phyloP scores from a whole-genome alignment of 2,329 filamentous ascomycete genomes.

The Xylaria arbuscula region DNA sequence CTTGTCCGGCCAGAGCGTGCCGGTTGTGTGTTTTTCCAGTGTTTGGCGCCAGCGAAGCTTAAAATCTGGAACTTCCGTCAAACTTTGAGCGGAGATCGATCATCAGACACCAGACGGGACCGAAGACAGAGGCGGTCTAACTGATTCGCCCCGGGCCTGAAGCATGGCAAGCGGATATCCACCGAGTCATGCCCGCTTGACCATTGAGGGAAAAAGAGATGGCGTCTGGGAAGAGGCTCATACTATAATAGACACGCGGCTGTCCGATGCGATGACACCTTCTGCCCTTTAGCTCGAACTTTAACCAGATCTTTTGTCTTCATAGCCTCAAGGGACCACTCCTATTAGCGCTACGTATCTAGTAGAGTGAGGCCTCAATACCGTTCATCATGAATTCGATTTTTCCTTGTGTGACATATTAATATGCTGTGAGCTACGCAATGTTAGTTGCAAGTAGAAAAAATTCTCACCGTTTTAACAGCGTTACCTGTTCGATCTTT shows the following conservation, averaged over 20 bases:
- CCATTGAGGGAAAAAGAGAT: neutral
- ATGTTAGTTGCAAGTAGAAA: neutral
- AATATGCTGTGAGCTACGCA: neutral
- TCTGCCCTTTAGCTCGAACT: conserved; percentile 21
- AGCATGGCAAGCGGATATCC: neutral
- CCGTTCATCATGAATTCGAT: neutral
- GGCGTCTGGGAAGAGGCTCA: neutral
- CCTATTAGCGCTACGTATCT: neutral
- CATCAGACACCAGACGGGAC: neutral
- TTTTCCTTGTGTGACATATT: neutral
- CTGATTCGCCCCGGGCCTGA: neutral
- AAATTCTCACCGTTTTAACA: neutral
- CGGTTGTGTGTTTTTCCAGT: neutral
- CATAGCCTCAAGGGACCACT: neutral
- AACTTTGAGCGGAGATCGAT: neutral
- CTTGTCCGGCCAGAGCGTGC: neutral
- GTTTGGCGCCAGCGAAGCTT: neutral
- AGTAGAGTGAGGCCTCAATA: neutral
- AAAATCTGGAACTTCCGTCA: neutral
- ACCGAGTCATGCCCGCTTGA: conserved; percentile 12
- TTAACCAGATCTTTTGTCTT: conserved; percentile 4
- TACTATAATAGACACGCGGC: neutral
- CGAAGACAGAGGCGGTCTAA: neutral
- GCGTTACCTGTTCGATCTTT: neutral
- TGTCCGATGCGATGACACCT: conserved; percentile 1